Percentiles rank a stretch among this genome's conserved stretches.
Evolutionary conservation across 139 green algal genomes (phyloP).

Genomic region (Chara braunii): DNA sequence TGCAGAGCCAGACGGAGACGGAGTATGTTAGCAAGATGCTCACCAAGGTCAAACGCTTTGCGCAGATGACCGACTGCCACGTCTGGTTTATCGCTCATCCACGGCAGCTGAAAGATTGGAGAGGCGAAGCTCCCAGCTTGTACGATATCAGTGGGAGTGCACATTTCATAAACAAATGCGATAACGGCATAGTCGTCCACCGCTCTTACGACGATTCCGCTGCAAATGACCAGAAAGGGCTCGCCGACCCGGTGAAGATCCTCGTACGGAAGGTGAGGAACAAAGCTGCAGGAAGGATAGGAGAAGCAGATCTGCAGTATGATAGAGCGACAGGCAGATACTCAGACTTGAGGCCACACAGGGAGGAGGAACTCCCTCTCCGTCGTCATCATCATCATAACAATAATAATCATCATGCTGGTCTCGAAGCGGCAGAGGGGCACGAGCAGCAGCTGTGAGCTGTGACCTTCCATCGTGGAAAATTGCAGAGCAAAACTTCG

Average conservation of each 20-base stretch:
- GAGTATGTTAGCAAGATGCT: conserved; percentile 93
- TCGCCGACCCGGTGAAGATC: conserved; percentile 44
- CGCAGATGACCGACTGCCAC: conserved; percentile 74
- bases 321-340: no score
- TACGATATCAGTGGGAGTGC: conserved; percentile 87
- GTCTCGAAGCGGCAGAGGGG: no score
- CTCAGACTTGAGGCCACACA: no score
- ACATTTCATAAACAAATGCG: conserved; percentile 96
- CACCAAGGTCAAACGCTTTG: conserved; percentile 71
- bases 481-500: no score
- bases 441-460: no score
- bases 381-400: no score
- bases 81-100: conserved; percentile 97
- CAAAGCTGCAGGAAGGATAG: conserved; percentile 79
- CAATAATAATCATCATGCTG: no score
- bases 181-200: conserved; percentile 93
- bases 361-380: no score
- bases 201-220: conserved; percentile 50
- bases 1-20: conserved; percentile 60
- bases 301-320: conserved; percentile 55
- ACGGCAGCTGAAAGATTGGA: conserved; percentile 59
- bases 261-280: conserved; percentile 65
- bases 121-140: conserved; percentile 68
- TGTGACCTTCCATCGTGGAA: no score
- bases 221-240: conserved; percentile 1